These are phyloP conservation scores for Parsonsia alboflavescens DNA, from an alignment of 257 asterid species.

Conservation along the genomic window DNA sequence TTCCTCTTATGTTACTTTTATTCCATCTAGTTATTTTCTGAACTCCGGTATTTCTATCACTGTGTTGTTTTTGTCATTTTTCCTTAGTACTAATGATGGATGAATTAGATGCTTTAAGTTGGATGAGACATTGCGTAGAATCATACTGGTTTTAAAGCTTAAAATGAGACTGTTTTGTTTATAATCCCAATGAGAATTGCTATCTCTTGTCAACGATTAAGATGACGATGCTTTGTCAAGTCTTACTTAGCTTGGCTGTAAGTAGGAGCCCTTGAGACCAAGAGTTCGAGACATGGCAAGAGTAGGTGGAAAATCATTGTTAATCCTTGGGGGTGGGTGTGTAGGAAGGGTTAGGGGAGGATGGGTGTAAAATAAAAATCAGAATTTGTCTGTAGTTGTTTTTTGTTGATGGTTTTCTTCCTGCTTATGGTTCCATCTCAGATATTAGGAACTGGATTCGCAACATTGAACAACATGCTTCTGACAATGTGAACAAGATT, in stretches of 20 bases:
- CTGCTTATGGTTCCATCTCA: constrained; percentile 10
- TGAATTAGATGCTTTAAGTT: neutral
- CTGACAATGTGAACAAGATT: constrained; percentile 46
- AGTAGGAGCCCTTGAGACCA: too few species aligned
- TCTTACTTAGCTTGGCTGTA: too few species aligned
- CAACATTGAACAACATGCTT: constrained; percentile 46
- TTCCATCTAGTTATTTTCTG: neutral
- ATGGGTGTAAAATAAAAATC: too few species aligned
- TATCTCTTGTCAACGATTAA: neutral
- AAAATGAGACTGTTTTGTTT: neutral
- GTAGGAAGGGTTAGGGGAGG: too few species aligned
- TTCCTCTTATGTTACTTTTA: constrained; percentile 4
- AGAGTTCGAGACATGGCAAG: too few species aligned
- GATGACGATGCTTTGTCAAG: neutral
- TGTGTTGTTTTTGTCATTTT: neutral
- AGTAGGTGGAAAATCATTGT: too few species aligned
- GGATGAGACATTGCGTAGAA: neutral
- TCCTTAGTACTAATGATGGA: neutral
- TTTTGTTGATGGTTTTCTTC: neutral
- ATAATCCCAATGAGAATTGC: neutral
- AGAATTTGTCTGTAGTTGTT: neutral
- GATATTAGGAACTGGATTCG: constrained; percentile 48
- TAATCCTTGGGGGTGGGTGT: too few species aligned
- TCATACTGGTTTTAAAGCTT: neutral
- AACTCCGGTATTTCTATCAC: neutral